Base-by-base conservation (phyloP, 345 rosid species). In the Carallia brachiata region DNA sequence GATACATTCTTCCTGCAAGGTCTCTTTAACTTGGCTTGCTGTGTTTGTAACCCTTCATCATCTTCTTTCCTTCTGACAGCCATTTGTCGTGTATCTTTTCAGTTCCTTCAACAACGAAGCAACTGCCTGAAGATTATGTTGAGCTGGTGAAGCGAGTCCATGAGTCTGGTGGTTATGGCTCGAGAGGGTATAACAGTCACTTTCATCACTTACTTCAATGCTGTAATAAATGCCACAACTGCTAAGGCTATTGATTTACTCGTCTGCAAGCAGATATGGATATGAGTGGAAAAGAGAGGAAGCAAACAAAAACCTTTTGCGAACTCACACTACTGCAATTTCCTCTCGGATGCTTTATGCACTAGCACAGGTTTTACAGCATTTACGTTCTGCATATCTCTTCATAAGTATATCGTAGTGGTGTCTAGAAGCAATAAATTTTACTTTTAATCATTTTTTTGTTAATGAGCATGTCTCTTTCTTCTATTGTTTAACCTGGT, bases 211-310 rank as follows among this genome's bases (percentile, higher is more conserved):
- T 27, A 40, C 10, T 52, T 34, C 50, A 37, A 53, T 59, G 16
- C 17, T 44, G 10, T 12, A 12, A 44, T 44, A 44, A 44, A 2
- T 44, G 50, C 13, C 15, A 12, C 50, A 44, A 12, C 50, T 44
- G 50, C 50, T 44, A 44, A 44, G 16, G 50, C 50, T 12, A 44
- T 44, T 44, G 12, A 44, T 10, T 44, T 1, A 13, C 50, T 44
- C 50, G 4, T 44, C 13, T 58, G 50, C 50, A 72, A 61, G 9
- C 77, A 91, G 96, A 78, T 94, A 94, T 80, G 81, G 77, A 37
- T 94, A 88, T 83, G 96, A 94, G 3, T 94, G 97, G 98, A 91
- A 91, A 84, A 86, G 93, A 85, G 97, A 91, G 57, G 97, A 94
- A 78, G 98, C 98, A 75, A 78, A 91, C 78, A 94, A 91, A 79